Percentiles rank a stretch among this genome's conserved stretches.
These are phyloP conservation scores for Styphnolobium japonicum DNA, from an alignment of 306 rosid species.

Conservation along the genomic window DNA sequence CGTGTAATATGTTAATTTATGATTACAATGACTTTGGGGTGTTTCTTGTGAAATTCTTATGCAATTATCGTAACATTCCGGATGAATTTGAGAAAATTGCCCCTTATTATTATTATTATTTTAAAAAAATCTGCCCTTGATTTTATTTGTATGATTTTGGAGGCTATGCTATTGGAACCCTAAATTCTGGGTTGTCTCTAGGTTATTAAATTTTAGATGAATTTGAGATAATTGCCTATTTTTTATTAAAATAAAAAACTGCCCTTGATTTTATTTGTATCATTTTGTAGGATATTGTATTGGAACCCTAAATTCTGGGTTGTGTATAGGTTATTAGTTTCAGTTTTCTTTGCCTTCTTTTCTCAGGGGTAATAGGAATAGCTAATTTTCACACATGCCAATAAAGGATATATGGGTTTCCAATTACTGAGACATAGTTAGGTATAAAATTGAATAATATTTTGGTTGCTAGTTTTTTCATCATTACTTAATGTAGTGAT, in stretches of 20 bases:
- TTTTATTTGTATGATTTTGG: constrained; percentile 2
- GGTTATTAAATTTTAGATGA: no score
- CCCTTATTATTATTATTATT: not conserved
- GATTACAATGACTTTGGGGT: not conserved
- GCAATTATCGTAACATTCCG: not conserved
- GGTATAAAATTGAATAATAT: not conserved
- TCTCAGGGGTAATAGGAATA: not conserved
- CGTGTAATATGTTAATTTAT: not conserved
- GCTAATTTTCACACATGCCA: not conserved
- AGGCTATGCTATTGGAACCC: constrained; percentile 22
- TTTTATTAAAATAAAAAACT: no score
- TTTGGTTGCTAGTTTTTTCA: not conserved
- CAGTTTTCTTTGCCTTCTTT: not conserved
- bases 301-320: constrained; percentile 28
- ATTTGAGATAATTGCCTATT: no score
- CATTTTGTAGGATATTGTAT: not conserved
- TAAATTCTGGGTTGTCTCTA: constrained; percentile 1
- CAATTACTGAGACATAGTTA: not conserved
- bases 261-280: constrained; percentile 5
- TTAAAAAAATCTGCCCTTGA: not conserved
- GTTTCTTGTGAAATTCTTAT: not conserved
- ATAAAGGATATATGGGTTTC: not conserved
- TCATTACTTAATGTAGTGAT: not conserved
- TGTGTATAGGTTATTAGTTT: not conserved
- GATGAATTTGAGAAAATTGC: not conserved